phyloP scores from a whole-genome alignment of 2,329 filamentous ascomycete species.

The Epichloe gansuensis region DNA sequence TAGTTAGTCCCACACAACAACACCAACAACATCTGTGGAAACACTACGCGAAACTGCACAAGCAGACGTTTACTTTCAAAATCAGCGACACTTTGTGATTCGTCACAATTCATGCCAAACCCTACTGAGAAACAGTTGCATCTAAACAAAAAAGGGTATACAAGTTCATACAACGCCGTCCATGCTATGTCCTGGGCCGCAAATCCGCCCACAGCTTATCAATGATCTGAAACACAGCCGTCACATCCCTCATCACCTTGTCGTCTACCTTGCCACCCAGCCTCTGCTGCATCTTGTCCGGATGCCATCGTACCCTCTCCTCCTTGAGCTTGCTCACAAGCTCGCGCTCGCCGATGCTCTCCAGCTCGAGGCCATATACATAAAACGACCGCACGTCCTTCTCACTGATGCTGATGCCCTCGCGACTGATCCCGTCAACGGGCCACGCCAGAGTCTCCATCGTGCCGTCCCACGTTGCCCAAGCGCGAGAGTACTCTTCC shows the following conservation, averaged over 20 bases:
- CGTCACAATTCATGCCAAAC: no score
- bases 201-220: conserved; percentile 66
- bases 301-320: conserved; percentile 90
- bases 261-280: conserved; percentile 62
- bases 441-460: conserved; percentile 54
- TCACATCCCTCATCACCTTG: conserved; percentile 64
- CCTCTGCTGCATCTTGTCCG: conserved; percentile 90
- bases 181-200: conserved; percentile 16
- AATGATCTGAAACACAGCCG: conserved; percentile 81
- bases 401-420: conserved; percentile 31
- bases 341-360: conserved; percentile 30
- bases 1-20: no score
- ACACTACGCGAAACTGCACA: no score
- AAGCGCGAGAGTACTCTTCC: conserved; percentile 50
- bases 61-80: no score
- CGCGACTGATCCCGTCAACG: conserved; percentile 42
- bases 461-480: conserved; percentile 42
- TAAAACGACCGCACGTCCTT: conserved; percentile 59
- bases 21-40: no score
- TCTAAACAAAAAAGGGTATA: not conserved
- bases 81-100: no score
- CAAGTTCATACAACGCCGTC: not conserved
- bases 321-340: conserved; percentile 51
- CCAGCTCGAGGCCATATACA: conserved; percentile 30
- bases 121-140: not conserved